Percentiles rank a stretch among this genome's conserved stretches.
Evolutionary conservation across 164 flowering plant species (phyloP).

Genomic region (Tetrastigma voinierianum): DNA sequence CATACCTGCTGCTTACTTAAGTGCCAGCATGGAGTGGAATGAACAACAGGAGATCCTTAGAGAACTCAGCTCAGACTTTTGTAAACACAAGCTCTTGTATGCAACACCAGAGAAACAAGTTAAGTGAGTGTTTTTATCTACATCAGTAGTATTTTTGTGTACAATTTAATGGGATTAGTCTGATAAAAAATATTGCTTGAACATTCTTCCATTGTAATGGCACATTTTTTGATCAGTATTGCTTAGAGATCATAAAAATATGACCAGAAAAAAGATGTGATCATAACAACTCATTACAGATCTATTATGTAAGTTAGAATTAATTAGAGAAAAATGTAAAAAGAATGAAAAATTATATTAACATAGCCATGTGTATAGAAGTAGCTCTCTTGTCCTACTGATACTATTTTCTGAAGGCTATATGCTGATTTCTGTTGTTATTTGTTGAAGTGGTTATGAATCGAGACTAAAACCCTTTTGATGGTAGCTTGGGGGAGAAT

Average conservation of each 20-base stretch:
- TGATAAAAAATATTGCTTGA: too few relatives aligned
- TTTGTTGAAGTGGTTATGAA: too few relatives aligned
- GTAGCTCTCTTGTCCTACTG: too few relatives aligned
- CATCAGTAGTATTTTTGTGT: background rate
- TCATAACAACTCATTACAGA: background rate
- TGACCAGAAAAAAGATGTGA: background rate
- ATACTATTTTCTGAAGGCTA: too few relatives aligned
- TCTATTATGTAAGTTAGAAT: background rate
- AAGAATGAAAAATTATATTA: too few relatives aligned
- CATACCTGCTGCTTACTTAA: conserved; percentile 84
- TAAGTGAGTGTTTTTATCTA: conserved; percentile 43
- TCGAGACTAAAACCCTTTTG: too few relatives aligned
- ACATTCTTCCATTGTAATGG: background rate
- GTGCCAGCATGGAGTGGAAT: conserved; percentile 93
- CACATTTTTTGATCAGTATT: background rate
- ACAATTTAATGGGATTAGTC: too few relatives aligned
- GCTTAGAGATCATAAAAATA: background rate
- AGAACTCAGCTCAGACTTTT: conserved; percentile 65
- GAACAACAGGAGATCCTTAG: conserved; percentile 92
- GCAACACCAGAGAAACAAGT: conserved; percentile 99
- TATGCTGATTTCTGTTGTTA: too few relatives aligned
- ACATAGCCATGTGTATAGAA: background rate
- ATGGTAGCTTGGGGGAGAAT: background rate
- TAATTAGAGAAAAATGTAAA: too few relatives aligned
- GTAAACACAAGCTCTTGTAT: conserved; percentile 79